phyloP scores from a whole-genome alignment of 352 stramenopile genomes.

The Globisporangium splendens region DNA sequence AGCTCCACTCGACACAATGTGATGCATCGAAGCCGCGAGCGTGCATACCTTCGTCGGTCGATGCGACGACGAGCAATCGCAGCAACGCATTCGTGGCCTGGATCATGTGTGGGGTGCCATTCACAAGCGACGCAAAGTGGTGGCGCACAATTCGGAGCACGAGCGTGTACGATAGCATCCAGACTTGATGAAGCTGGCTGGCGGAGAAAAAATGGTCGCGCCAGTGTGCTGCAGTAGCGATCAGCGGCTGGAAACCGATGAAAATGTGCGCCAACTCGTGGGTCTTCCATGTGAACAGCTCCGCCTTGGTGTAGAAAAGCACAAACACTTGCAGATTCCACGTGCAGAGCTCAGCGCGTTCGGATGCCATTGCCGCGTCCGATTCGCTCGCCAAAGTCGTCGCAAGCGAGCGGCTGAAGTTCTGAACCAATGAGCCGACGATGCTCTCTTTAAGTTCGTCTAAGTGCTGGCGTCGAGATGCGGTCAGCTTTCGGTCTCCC shows the following conservation, averaged over 20 bases:
- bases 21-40: slow-evolving; percentile 3
- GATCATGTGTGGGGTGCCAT: slow-evolving; percentile 62
- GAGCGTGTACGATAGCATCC: slow-evolving; percentile 74
- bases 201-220: slow-evolving; percentile 16
- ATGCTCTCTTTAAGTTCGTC: slow-evolving; percentile 51
- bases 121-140: slow-evolving; percentile 67
- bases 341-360: slow-evolving; percentile 23
- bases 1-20: slow-evolving; percentile 55
- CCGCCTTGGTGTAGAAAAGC: slow-evolving; percentile 69
- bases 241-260: slow-evolving; percentile 57
- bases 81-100: slow-evolving; percentile 66
- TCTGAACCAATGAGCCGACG: slow-evolving; percentile 39
- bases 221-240: slow-evolving; percentile 26
- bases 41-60: background rate
- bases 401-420: slow-evolving; percentile 37
- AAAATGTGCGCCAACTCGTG: slow-evolving; percentile 73
- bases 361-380: background rate
- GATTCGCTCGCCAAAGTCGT: background rate
- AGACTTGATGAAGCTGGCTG: slow-evolving; percentile 62
- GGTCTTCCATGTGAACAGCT: slow-evolving; percentile 77
- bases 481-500: slow-evolving; percentile 58
- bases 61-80: slow-evolving; percentile 44
- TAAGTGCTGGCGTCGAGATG: slow-evolving; percentile 41
- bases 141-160: slow-evolving; percentile 75
- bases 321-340: slow-evolving; percentile 64